phyloP scores from a whole-genome alignment of 345 rosid species.

The Citrus maxima region DNA sequence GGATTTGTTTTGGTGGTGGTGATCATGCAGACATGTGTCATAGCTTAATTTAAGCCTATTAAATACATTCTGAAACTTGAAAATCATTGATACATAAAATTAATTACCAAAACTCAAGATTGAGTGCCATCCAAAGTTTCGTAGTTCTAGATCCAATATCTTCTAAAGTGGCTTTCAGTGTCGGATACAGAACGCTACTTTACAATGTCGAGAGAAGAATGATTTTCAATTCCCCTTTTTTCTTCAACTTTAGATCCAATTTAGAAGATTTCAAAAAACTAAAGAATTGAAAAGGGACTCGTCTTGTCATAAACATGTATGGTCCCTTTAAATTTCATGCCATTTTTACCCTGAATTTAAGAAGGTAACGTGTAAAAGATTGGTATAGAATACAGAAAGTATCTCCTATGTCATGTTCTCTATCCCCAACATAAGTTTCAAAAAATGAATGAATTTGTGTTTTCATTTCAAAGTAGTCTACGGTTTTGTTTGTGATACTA shows the following conservation, averaged over 20 bases:
- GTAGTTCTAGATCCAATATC: background rate
- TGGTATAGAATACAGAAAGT: background rate
- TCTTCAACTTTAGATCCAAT: background rate
- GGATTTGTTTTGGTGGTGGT: background rate
- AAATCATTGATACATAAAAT: background rate
- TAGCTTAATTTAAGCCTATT: background rate
- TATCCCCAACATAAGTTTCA: background rate
- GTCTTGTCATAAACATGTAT: background rate
- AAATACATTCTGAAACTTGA: background rate
- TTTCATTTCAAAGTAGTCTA: conserved; percentile 7
- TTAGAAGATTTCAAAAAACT: background rate
- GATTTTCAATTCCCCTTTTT: background rate
- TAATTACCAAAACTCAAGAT: background rate
- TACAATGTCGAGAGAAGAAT: background rate
- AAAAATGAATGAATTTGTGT: background rate
- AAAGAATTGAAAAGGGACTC: background rate
- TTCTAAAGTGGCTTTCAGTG: background rate
- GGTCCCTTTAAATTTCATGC: background rate
- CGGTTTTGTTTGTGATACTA: conserved; percentile 3
- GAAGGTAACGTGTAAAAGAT: background rate
- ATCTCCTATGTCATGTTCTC: conserved; percentile 10
- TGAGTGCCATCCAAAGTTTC: background rate
- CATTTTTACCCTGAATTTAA: background rate
- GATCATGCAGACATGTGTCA: background rate
- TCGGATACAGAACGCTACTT: background rate